Evolutionary conservation across 2,329 filamentous ascomycete species (phyloP), one percentile per base, ranked within the genome.

Genomic region (Rhynchosporium secalis): DNA sequence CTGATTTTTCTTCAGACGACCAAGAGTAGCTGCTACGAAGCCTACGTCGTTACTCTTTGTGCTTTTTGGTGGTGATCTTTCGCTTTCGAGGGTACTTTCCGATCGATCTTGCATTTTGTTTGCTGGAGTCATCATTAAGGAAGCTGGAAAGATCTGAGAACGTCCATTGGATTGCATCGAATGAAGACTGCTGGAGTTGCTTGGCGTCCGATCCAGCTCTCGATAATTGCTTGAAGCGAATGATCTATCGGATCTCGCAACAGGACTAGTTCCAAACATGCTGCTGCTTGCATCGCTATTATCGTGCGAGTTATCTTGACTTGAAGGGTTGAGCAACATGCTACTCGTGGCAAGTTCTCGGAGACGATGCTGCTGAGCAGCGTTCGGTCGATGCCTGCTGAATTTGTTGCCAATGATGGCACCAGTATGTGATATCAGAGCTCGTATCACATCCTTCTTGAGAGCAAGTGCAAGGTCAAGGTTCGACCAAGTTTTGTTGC

Each of bases 401-500:
- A 99, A 91, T 74, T 99, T 99, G 81, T 99, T 99, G 60, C 94
- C 92, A 56, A 99, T 92, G 69, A 99, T 97, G 62, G 95, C 92
- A 41, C 95, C 95, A 0, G 94, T 93, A 73, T 99, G 95, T 1
- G 91, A 95, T 71, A 99, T 96, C 51, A 99, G 82, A 0, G 95
- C 94, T 72, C 92, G 91, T 73, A 96, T 91, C 62, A 98, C 90
- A 52, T 96, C 93, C 74, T 93, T 96, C 79, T 99, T 98, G 59
- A 99, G 82, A 13, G 92, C 90, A 54, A 98, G 81, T 0, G 94
- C 93, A 9, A 99, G 85, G 72, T 99, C 95, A 6, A 99, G 83
- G 74, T 98, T 99, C 6, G 92, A 97, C 95, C 95, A 99, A 8
- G 93, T 98, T 80, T 99, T 99, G 81, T 99, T 99, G 66, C 92